These are phyloP conservation scores for Dactylellina cionopaga DNA, from an alignment of 2,329 filamentous ascomycete genomes.

Conservation along the genomic window DNA sequence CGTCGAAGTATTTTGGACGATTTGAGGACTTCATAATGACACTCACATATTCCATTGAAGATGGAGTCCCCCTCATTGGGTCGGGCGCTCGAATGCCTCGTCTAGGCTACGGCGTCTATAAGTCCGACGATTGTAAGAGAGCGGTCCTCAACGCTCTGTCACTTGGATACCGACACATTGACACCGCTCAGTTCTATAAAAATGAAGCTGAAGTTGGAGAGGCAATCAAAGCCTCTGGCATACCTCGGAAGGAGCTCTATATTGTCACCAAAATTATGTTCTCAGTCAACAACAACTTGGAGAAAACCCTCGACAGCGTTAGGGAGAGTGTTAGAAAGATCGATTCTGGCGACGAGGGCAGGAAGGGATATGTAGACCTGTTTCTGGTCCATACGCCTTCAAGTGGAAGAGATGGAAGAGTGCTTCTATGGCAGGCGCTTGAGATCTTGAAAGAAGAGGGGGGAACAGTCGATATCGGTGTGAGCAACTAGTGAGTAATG, in stretches of 20 bases:
- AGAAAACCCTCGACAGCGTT: conserved; percentile 70
- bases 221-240: conserved; percentile 68
- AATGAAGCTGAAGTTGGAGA: conserved; percentile 75
- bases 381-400: conserved; percentile 75
- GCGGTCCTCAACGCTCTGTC: conserved; percentile 70
- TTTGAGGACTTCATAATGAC: no score
- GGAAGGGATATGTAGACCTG: conserved; percentile 73
- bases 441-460: conserved; percentile 71
- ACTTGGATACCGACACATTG: conserved; percentile 71
- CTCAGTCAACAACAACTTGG: conserved; percentile 65
- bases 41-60: conserved; percentile 11
- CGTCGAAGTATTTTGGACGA: no score
- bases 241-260: conserved; percentile 71
- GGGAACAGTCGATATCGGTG: conserved; percentile 73
- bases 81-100: conserved; percentile 66
- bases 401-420: conserved; percentile 67
- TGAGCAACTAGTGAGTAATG: conserved; percentile 70
- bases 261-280: conserved; percentile 75
- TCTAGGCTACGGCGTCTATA: conserved; percentile 78
- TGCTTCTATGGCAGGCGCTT: conserved; percentile 73
- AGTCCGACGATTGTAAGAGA: conserved; percentile 68
- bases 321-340: conserved; percentile 70
- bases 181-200: conserved; percentile 75
- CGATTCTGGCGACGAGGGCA: conserved; percentile 64
- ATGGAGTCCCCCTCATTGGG: conserved; percentile 27